Conservation (phyloP, 2,329 filamentous ascomycete species). For the Xylariaceae sp. region DNA sequence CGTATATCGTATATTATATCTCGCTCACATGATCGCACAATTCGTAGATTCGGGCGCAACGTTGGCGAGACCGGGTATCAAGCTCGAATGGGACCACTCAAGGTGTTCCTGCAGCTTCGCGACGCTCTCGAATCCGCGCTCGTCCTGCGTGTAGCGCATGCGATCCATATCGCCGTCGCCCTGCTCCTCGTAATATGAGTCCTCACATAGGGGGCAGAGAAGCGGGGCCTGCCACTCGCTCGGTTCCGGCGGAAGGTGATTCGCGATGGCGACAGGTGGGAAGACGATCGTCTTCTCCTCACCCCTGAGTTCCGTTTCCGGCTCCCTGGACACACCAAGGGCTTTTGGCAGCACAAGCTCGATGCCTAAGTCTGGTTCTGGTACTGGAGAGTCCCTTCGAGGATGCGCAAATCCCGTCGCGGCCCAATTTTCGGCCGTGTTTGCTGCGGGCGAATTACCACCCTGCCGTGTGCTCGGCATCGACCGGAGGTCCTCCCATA, state of each 20-base stretch:
- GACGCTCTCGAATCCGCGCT: constrained; percentile 45
- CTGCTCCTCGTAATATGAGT: constrained; percentile 44
- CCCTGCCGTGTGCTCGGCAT: constrained; percentile 44
- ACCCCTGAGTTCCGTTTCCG: constrained; percentile 30
- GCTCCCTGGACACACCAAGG: not conserved
- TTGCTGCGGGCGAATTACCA: constrained; percentile 17
- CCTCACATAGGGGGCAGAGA: constrained; percentile 54
- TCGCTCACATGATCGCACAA: constrained; percentile 44
- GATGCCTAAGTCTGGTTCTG: constrained; percentile 7
- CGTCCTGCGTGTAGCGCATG: constrained; percentile 43
- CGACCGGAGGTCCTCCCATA: constrained; percentile 52
- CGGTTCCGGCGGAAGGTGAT: constrained; percentile 46
- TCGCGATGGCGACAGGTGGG: constrained; percentile 53
- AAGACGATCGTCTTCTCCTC: constrained; percentile 50
- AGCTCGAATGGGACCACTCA: constrained; percentile 48
- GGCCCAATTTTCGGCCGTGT: constrained; percentile 44
- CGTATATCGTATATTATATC: not conserved
- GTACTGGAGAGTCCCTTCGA: not conserved
- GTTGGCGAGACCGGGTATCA: constrained; percentile 26
- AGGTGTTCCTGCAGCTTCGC: constrained; percentile 49
- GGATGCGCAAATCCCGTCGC: constrained; percentile 38
- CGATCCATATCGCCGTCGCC: constrained; percentile 49
- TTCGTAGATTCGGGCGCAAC: constrained; percentile 33
- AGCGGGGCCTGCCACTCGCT: constrained; percentile 50
- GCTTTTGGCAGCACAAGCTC: constrained; percentile 5